Percentiles rank a stretch among this genome's conserved stretches.
phyloP scores from a whole-genome alignment of 495 filamentous ascomycete genomes.

The Astrothelium macrocarpum region DNA sequence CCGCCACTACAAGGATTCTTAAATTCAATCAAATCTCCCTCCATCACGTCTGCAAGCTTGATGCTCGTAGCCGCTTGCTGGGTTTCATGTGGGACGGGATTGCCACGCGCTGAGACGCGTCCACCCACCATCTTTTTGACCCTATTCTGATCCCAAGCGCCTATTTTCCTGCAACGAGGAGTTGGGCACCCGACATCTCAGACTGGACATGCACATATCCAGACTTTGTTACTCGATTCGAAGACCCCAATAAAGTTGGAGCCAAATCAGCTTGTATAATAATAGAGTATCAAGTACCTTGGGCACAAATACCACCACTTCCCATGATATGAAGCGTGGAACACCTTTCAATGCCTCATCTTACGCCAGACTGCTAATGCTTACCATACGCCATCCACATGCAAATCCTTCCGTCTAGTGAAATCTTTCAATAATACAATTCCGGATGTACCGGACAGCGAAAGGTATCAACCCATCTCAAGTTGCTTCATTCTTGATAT shows the following conservation, averaged over 20 bases:
- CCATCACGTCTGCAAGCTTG: neutral
- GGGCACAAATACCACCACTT: too few relatives aligned
- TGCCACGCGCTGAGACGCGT: neutral
- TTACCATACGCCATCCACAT: neutral
- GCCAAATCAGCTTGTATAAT: too few relatives aligned
- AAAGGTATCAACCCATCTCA: neutral
- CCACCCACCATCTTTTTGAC: neutral
- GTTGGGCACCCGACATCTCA: too few relatives aligned
- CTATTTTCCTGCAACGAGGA: too few relatives aligned
- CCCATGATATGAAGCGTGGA: neutral
- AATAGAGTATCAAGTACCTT: too few relatives aligned
- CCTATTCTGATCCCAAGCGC: neutral
- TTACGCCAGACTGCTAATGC: neutral
- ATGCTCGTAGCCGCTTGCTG: neutral
- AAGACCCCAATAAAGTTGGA: too few relatives aligned
- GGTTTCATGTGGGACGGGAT: neutral
- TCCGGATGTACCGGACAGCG: neutral
- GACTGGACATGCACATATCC: too few relatives aligned
- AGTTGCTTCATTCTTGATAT: conserved; percentile 7
- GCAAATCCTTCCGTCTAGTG: neutral
- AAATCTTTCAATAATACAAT: conserved; percentile 5
- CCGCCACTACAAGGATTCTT: neutral
- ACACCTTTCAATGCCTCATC: neutral
- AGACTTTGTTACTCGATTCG: too few relatives aligned
- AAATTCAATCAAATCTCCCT: neutral